Evolutionary conservation across 2,329 filamentous ascomycete genomes (phyloP).

Genomic region (Botrytis deweyae): DNA sequence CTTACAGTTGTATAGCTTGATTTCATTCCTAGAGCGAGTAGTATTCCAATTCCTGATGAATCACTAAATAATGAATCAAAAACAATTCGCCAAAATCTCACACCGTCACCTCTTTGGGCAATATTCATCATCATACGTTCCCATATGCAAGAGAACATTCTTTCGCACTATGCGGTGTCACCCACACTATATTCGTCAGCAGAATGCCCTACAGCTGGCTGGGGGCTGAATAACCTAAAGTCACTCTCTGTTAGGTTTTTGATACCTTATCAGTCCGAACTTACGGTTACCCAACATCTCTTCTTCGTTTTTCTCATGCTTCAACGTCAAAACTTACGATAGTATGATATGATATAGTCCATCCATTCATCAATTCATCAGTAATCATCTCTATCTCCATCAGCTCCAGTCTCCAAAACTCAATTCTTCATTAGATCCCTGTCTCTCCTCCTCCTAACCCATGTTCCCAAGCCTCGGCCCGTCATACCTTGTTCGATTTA

Average conservation of each 20-base stretch:
- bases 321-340: neutral
- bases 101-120: constrained; percentile 15
- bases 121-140: constrained; percentile 14
- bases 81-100: constrained; percentile 3
- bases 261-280: neutral
- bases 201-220: constrained; percentile 13
- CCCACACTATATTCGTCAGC: constrained; percentile 5
- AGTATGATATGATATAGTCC: neutral
- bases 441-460: neutral
- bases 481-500: constrained; percentile 2
- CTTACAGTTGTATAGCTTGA: neutral
- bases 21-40: neutral
- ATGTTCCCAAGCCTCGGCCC: constrained; percentile 16
- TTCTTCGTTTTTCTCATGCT: neutral
- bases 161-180: constrained; percentile 6
- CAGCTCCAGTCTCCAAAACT: neutral
- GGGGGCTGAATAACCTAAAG: neutral
- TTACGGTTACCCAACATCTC: neutral
- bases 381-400: neutral
- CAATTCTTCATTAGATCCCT: neutral
- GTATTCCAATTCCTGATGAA: neutral
- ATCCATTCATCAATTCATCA: neutral
- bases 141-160: constrained; percentile 18
- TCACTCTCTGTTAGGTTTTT: neutral
- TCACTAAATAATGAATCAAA: neutral